Percentiles rank a stretch among this genome's conserved stretches.
phyloP scores from a whole-genome alignment of 805 yeast genomes.

The Metschnikowia orientalis region DNA sequence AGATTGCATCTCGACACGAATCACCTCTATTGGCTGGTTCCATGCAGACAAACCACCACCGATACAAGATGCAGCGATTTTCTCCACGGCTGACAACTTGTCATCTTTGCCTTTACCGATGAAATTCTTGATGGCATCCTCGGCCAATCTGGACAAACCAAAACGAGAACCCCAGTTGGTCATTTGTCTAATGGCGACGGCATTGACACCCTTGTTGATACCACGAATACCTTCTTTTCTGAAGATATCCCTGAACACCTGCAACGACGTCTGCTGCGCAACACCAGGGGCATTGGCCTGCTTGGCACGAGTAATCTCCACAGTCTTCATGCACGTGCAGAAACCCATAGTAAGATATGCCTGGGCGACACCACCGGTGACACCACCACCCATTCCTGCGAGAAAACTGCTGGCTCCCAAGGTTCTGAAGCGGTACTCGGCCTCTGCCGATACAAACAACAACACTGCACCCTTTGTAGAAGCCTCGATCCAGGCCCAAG shows the following conservation, averaged over 20 bases:
- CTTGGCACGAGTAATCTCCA: conserved; percentile 89
- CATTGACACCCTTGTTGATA: conserved; percentile 96
- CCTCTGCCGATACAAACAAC: conserved; percentile 87
- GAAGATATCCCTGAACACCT: conserved; percentile 82
- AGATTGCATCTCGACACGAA: conserved; percentile 97
- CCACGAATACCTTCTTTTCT: conserved; percentile 87
- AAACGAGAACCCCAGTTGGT: conserved; percentile 99
- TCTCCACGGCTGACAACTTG: conserved; percentile 70
- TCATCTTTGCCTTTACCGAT: conserved; percentile 56
- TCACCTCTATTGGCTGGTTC: conserved; percentile 98
- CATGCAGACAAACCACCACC: conserved; percentile 99
- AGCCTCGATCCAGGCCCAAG: conserved; percentile 99
- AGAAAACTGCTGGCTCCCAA: conserved; percentile 64
- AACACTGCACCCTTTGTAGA: conserved; percentile 98
- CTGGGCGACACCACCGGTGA: conserved; percentile 93
- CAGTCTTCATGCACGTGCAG: conserved; percentile 99
- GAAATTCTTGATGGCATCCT: conserved; percentile 66
- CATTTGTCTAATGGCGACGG: conserved; percentile 98
- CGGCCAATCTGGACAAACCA: conserved; percentile 89
- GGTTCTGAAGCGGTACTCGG: conserved; percentile 69
- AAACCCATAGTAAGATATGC: conserved; percentile 96
- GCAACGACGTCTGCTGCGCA: conserved; percentile 65
- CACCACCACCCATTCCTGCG: conserved; percentile 94
- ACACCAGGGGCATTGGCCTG: conserved; percentile 63
- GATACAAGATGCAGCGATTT: conserved; percentile 75